phyloP scores from a whole-genome alignment of 2,329 filamentous ascomycete species.

The Colletotrichum viniferum region DNA sequence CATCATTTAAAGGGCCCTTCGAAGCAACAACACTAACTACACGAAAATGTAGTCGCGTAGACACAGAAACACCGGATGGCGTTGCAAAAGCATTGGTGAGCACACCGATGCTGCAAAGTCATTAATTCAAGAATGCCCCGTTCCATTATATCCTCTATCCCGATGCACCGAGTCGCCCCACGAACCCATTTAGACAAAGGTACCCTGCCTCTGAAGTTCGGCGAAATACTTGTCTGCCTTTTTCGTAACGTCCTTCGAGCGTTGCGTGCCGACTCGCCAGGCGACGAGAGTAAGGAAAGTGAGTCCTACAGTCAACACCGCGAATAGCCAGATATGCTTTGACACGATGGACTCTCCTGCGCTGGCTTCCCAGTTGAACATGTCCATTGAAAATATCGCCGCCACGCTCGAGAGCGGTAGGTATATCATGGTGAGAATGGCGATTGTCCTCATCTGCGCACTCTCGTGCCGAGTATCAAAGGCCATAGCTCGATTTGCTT shows the following conservation, averaged over 20 bases:
- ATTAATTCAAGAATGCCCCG: too few relatives aligned
- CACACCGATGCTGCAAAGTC: too few relatives aligned
- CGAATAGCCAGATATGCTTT: conserved; percentile 30
- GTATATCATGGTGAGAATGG: conserved; percentile 32
- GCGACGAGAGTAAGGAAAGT: conserved; percentile 18
- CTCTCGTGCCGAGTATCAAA: conserved; percentile 28
- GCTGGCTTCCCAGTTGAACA: conserved; percentile 28
- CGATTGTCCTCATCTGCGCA: conserved; percentile 32
- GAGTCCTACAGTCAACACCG: conserved; percentile 23
- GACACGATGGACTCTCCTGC: conserved; percentile 25
- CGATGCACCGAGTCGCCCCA: too few relatives aligned
- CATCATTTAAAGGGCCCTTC: too few relatives aligned
- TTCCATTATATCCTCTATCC: too few relatives aligned
- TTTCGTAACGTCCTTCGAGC: neutral
- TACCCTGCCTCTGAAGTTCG: neutral
- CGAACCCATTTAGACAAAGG: neutral
- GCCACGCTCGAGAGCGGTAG: conserved; percentile 30
- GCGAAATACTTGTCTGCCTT: neutral
- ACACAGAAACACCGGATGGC: too few relatives aligned
- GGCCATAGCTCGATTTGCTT: conserved; percentile 26
- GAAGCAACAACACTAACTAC: too few relatives aligned
- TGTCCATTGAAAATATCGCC: conserved; percentile 30
- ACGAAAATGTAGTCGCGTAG: too few relatives aligned
- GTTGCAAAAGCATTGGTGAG: too few relatives aligned
- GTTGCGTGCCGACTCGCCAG: neutral